Conservation (phyloP, 768 basidiomycete genomes). For the Tylopilus sp. region DNA sequence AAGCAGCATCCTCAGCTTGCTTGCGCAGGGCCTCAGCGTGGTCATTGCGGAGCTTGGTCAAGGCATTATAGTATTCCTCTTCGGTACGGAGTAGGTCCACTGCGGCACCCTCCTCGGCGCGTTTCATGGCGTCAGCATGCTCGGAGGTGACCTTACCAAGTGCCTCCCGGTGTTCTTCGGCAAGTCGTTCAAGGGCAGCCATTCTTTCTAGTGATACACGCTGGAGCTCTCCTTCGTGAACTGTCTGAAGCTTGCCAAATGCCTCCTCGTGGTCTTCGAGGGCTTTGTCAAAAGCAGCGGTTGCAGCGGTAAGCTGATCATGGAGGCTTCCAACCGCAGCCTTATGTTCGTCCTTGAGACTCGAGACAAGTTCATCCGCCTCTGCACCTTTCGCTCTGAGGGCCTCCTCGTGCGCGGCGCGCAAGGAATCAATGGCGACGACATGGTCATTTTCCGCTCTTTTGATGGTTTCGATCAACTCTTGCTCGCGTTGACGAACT, state of each 20-base stretch:
- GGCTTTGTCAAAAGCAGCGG: slow-evolving; percentile 41
- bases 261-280: slow-evolving; percentile 58
- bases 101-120: slow-evolving; percentile 58
- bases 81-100: slow-evolving; percentile 63
- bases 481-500: slow-evolving; percentile 53
- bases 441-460: slow-evolving; percentile 49
- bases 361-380: slow-evolving; percentile 38
- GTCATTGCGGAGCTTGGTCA: slow-evolving; percentile 72
- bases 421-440: slow-evolving; percentile 45
- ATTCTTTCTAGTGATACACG: slow-evolving; percentile 54
- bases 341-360: slow-evolving; percentile 51
- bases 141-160: slow-evolving; percentile 47
- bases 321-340: slow-evolving; percentile 36
- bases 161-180: slow-evolving; percentile 52
- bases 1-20: slow-evolving; percentile 56
- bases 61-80: slow-evolving; percentile 77
- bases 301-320: slow-evolving; percentile 43
- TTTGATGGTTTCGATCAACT: slow-evolving; percentile 49
- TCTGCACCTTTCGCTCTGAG: slow-evolving; percentile 42
- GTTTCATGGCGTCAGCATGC: slow-evolving; percentile 54
- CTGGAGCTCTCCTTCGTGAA: slow-evolving; percentile 53
- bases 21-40: slow-evolving; percentile 64
- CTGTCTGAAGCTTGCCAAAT: slow-evolving; percentile 52
- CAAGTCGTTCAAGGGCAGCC: slow-evolving; percentile 43
- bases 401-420: slow-evolving; percentile 41